phyloP scores from a whole-genome alignment of 192 early-diverging fungal species.

The Entomortierella beljakovae region DNA sequence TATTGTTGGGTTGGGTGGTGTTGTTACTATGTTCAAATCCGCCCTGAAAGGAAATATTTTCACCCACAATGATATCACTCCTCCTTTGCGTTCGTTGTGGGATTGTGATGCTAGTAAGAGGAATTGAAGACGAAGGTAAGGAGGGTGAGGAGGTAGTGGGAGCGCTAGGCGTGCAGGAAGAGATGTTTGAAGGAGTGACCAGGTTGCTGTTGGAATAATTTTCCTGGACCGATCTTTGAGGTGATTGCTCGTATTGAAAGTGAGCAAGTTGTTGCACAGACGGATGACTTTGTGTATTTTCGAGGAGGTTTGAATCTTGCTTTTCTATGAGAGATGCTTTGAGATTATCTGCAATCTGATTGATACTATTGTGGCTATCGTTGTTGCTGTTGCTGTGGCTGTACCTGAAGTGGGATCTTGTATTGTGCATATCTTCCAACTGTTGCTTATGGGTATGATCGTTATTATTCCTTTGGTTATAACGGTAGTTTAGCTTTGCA shows the following conservation, averaged over 20 bases:
- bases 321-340: slow-evolving; percentile 1
- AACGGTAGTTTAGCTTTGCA: slow-evolving; percentile 25
- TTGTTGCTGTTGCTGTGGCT: slow-evolving; percentile 42
- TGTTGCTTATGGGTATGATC: too few relatives aligned
- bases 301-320: not conserved
- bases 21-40: slow-evolving; percentile 14
- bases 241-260: slow-evolving; percentile 15
- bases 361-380: slow-evolving; percentile 32
- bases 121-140: slow-evolving; percentile 12
- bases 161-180: slow-evolving; percentile 10
- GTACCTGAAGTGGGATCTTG: slow-evolving; percentile 11
- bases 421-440: not conserved
- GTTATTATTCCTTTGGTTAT: slow-evolving; percentile 10
- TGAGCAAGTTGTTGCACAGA: slow-evolving; percentile 11
- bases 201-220: not conserved
- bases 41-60: slow-evolving; percentile 4
- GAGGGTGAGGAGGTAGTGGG: slow-evolving; percentile 18
- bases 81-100: slow-evolving; percentile 25
- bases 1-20: not conserved
- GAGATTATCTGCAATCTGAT: slow-evolving; percentile 35
- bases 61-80: not conserved
- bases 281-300: not conserved
- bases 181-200: not conserved
- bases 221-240: slow-evolving; percentile 3
- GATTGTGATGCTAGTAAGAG: slow-evolving; percentile 9